Base-by-base conservation (phyloP, 352 stramenopile species). In the Phytophthora megakarya region DNA sequence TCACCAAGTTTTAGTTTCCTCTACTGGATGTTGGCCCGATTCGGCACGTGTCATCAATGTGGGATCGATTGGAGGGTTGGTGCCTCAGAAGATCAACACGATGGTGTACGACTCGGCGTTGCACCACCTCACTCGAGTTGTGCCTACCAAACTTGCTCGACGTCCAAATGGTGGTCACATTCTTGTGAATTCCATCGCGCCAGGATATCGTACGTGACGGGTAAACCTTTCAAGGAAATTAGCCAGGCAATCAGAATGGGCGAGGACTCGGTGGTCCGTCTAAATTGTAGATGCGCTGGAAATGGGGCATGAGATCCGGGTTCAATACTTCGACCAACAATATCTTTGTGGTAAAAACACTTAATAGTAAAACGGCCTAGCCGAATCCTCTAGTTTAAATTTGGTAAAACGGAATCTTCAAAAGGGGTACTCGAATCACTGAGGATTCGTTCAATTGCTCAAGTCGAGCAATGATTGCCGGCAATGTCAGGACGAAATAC, bases 41-140 rank as follows among this genome's bases (percentile, higher is more conserved):
- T 64, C 68, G 23, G 76, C 83, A 26, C 75, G 85, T 26, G 61
- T 95, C 23, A 92, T 96, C 71, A 95, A 89, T 56, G 48, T 96
- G 18, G 80, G 84, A 26, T 93, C 83, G 9, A 70, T 91, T 38
- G 79, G 71, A 2, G 85, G 96, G 19, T 65, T 98, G 25, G 61
- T 92, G 37, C 90, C 69, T 66, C 87, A 98, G 77, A 81, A 84
- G 28, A 81, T 97, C 45, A 78, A 83, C 11, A 97, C 93, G 16
- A 86, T 96, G 59, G 92, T 93, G n/a, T 99, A 99, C 78, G 93
- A 98, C 72, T 86, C 88, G 47, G 96, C 92, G 3, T 73, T 99
- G 18, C 94, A 98, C 73, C 88, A 98, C 61, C 70, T 99, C 21
- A 98, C 95, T 22, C 90, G 89, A 39, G 89, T 97, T 43, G 56